Base-by-base conservation (phyloP, 345 rosid genomes). In the Eucalyptus tenuipes region DNA sequence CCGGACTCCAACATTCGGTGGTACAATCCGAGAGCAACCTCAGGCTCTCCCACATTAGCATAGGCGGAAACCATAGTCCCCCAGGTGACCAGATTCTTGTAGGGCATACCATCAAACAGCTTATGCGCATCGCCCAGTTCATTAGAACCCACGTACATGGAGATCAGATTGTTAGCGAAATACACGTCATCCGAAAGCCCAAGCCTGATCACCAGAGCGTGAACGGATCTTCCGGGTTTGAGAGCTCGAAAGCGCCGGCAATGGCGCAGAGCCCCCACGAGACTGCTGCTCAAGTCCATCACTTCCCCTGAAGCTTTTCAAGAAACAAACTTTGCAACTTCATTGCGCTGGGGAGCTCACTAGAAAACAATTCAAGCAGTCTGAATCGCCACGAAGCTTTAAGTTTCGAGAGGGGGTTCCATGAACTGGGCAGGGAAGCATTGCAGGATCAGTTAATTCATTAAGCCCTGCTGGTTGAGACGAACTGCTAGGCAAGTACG, bases 21-120 rank as follows among this genome's bases (percentile, higher is more conserved):
- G 88, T 89, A 96, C 15, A 95, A 53, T 4, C 89, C 82, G 33
- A 96, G 88, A 88, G 94, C 94, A 45, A 91, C 88, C 33, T 84
- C 89, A 88, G 96, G 95, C 33, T 92, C 90, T 18, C 93, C 93
- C 59, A 50, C 79, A 87, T 86, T 89, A 66, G 92, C 91, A 87
- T 91, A 92, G 40, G 95, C 96, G 13, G 94, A 92, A 79, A 94
- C 93, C 93, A 95, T 89, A 2, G 94, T 93, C 8, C 95, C 93
- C 98, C 98, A 96, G 42, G 94, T 91, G 44, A 96, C 95, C 17
- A 94, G 90, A 79, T 95, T 96, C 88, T 91, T 94, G 3, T 86
- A 86, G 49, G 94, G 84, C 92, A 95, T 95, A 94, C 94, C 97
- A 61, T 96, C 96, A 86, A 94, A 95, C 94, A 93, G 44, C 50